Evolutionary conservation across 2,329 filamentous ascomycete genomes (phyloP).

Genomic region (Cercospora sp.): DNA sequence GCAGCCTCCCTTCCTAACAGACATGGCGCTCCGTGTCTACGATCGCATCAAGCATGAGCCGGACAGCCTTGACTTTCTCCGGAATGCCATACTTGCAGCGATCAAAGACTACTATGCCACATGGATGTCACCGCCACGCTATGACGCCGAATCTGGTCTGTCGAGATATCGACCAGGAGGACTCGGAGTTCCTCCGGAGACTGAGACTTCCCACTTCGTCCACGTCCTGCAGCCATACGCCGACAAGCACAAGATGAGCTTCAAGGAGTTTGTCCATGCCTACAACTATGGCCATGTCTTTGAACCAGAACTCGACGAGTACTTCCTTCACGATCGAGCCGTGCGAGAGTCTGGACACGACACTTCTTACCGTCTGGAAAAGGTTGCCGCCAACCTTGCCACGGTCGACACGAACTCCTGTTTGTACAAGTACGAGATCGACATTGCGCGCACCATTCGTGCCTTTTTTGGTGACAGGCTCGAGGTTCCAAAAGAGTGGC

Average conservation of each 20-base stretch:
- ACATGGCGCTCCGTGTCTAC: conserved; percentile 93
- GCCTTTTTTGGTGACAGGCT: conserved; percentile 81
- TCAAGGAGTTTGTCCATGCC: conserved; percentile 79
- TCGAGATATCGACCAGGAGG: conserved; percentile 84
- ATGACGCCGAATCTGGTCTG: conserved; percentile 74
- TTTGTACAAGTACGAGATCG: conserved; percentile 94
- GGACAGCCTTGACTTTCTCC: conserved; percentile 77
- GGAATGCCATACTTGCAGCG: conserved; percentile 76
- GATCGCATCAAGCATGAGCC: conserved; percentile 88
- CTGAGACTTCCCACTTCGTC: conserved; percentile 81
- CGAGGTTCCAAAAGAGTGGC: conserved; percentile 79
- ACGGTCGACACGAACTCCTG: conserved; percentile 94
- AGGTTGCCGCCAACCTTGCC: conserved; percentile 80
- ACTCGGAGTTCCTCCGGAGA: conserved; percentile 84
- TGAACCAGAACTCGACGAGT: conserved; percentile 89
- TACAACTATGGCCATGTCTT: conserved; percentile 77
- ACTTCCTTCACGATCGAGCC: conserved; percentile 93
- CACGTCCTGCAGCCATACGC: conserved; percentile 80
- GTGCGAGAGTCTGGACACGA: conserved; percentile 97
- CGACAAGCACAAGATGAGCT: conserved; percentile 77
- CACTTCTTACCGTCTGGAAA: conserved; percentile 90
- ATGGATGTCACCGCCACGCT: conserved; percentile 72
- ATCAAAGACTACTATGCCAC: conserved; percentile 96
- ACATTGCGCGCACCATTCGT: conserved; percentile 85
- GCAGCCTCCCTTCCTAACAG: conserved; percentile 93